A percentile compares a stretch with the other conserved stretches of the same genome.
phyloP scores from a whole-genome alignment of 768 basidiomycete genomes.

The Podaxis sp. region DNA sequence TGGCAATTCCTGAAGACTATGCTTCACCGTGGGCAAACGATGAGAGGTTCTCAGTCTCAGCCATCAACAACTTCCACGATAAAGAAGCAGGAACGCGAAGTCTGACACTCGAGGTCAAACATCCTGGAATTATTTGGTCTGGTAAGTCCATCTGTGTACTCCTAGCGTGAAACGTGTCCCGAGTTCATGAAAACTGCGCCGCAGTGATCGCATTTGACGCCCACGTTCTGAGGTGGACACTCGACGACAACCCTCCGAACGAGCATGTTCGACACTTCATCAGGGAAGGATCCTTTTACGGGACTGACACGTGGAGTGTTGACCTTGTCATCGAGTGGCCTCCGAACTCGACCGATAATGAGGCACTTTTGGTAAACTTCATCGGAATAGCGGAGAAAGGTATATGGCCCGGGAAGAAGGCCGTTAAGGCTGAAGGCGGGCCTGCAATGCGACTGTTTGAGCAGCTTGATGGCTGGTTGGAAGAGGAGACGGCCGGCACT shows the following conservation, averaged over 20 bases:
- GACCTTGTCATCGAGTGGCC: conserved; percentile 68
- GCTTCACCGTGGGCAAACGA: conserved; percentile 46
- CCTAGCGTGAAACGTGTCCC: background rate
- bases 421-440: conserved; percentile 47
- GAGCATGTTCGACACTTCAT: conserved; percentile 82
- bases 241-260: conserved; percentile 76
- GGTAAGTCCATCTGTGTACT: conserved; percentile 37
- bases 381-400: conserved; percentile 80
- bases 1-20: conserved; percentile 51
- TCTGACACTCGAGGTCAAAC: conserved; percentile 66
- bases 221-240: conserved; percentile 81
- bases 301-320: conserved; percentile 68
- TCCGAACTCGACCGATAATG: conserved; percentile 23
- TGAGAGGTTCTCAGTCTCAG: conserved; percentile 50
- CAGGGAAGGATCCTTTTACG: conserved; percentile 89
- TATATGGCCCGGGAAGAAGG: conserved; percentile 79
- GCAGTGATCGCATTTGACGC: conserved; percentile 89
- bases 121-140: conserved; percentile 88
- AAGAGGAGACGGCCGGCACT: conserved; percentile 56
- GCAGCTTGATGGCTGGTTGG: conserved; percentile 73
- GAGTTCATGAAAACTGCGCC: conserved; percentile 5
- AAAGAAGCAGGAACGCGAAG: conserved; percentile 60
- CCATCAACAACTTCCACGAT: conserved; percentile 57
- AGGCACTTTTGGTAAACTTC: conserved; percentile 62
- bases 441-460: conserved; percentile 74